phyloP scores from a whole-genome alignment of 495 filamentous ascomycete species.

The Evansstolkia leycettana region DNA sequence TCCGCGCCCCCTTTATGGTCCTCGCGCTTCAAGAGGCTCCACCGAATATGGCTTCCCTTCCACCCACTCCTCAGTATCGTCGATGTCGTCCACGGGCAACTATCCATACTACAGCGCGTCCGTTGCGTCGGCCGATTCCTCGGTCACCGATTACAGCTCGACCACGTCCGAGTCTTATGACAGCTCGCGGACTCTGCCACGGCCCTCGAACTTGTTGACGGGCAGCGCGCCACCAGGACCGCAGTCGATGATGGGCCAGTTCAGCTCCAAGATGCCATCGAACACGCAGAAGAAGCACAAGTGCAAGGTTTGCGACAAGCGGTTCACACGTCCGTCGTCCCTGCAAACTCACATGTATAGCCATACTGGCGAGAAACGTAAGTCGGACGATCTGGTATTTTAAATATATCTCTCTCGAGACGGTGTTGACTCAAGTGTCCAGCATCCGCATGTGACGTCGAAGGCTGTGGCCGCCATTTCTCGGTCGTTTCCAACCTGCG shows the following conservation, averaged over 20 bases:
- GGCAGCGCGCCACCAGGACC: conserved; percentile 64
- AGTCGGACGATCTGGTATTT: too few relatives aligned
- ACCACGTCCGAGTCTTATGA: conserved; percentile 78
- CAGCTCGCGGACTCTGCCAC: conserved; percentile 71
- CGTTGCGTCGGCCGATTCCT: conserved; percentile 72
- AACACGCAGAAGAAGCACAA: conserved; percentile 99
- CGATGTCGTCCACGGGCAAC: conserved; percentile 71
- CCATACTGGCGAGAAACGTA: conserved; percentile 98
- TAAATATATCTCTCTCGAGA: conserved; percentile 2
- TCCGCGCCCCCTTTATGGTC: conserved; percentile 77
- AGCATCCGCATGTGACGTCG: conserved; percentile 91
- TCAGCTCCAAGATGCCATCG: conserved; percentile 92
- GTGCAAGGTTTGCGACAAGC: conserved; percentile 98
- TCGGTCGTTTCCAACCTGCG: conserved; percentile 96
- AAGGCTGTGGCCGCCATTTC: conserved; percentile 92
- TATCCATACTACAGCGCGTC: conserved; percentile 69
- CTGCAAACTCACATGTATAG: conserved; percentile 98
- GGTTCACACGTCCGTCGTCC: conserved; percentile 92
- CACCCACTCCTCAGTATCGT: conserved; percentile 85
- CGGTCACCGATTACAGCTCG: conserved; percentile 89
- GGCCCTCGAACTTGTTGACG: conserved; percentile 58
- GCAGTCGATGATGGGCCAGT: conserved; percentile 97
- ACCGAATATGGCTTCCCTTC: conserved; percentile 90
- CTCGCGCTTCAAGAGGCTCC: conserved; percentile 53
- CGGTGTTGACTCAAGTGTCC: conserved; percentile 3